A percentile compares a stretch with the other conserved stretches of the same genome.
Conservation (phyloP, 2,329 filamentous ascomycete genomes). For the Fusarium sp. region DNA sequence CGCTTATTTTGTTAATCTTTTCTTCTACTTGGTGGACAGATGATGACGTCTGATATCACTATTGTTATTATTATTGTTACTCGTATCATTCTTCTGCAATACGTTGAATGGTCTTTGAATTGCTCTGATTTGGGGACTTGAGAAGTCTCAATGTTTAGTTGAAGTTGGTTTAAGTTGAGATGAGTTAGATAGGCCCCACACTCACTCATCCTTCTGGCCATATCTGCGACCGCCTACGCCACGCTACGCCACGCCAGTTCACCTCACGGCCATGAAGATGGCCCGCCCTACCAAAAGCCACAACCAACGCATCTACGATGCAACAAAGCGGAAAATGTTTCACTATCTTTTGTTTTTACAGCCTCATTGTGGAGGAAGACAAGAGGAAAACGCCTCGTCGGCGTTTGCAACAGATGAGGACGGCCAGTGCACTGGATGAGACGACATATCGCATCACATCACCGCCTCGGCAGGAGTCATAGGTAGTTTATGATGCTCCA, state of each 20-base stretch:
- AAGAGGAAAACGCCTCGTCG: constrained; percentile 26
- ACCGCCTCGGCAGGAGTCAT: constrained; percentile 1
- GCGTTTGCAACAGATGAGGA: constrained; percentile 1
- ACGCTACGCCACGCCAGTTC: constrained; percentile 34
- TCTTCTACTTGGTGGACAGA: constrained; percentile 14
- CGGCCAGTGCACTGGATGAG: background rate
- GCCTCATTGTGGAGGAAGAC: constrained; percentile 14
- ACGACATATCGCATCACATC: constrained; percentile 10
- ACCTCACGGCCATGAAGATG: constrained; percentile 31
- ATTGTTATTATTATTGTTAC: background rate
- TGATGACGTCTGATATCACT: background rate
- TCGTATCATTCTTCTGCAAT: background rate
- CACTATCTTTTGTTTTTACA: constrained; percentile 9
- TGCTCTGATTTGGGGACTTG: background rate
- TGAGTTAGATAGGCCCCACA: constrained; percentile 32
- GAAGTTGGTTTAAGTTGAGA: constrained; percentile 40
- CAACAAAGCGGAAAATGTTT: constrained; percentile 24
- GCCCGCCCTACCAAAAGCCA: constrained; percentile 36
- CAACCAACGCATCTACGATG: constrained; percentile 22
- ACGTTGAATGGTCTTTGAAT: background rate
- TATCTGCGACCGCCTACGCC: constrained; percentile 46
- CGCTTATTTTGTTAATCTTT: constrained; percentile 7
- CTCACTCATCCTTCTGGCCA: constrained; percentile 40
- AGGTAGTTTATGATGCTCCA: background rate
- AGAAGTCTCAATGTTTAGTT: constrained; percentile 16